Base-by-base conservation (phyloP, 2,329 filamentous ascomycete genomes). In the Claviceps humidiphila region DNA sequence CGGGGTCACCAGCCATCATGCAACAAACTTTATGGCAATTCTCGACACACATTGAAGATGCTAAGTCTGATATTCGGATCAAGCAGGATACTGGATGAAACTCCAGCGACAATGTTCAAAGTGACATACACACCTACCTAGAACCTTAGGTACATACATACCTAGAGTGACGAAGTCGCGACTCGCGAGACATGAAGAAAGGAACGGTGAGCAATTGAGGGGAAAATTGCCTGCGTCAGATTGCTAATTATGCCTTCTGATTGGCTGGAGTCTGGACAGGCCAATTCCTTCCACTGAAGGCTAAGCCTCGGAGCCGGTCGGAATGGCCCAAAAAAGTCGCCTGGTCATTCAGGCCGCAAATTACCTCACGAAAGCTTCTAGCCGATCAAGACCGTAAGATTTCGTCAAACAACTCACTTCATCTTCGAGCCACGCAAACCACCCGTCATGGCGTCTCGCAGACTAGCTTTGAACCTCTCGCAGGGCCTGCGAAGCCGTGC, bases 401-500 rank as follows among this genome's bases (percentile, higher is more conserved):
- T 71, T 70, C 69, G 73, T 74, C 73, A 77, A 77, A 78, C 73
- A 72, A 73, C 75, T 76, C 75, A 78, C 68, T 67, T 66, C 66
- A 64, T 63, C 65, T 64, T 66, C 68, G 70, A 71, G 48, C 71
- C 68, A 68, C 71, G 68, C 68, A 71, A 74, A 71, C 68, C 67
- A 71, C 40, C 70, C 70, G 68, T 72, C 72, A 96, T 97, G 91
- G 91, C 91, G 77, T 95, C 91, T 74, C 83, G 90, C 82, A 87
- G 89, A 84, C 83, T 97, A 77, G 90, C 90, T 78, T 81, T 94
- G 74, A 95, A 90, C 78, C 82, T 97, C 68, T 82, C 89, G 73
- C 84, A 88, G 76, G 86, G 87, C 74, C 78, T 95, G 74, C 88
- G 89, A 78, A 87, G 77, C 76, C 87, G 89, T 72, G 80, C 86